Base-by-base conservation (phyloP, 352 stramenopile genomes). In the Phytophthora lateralis region DNA sequence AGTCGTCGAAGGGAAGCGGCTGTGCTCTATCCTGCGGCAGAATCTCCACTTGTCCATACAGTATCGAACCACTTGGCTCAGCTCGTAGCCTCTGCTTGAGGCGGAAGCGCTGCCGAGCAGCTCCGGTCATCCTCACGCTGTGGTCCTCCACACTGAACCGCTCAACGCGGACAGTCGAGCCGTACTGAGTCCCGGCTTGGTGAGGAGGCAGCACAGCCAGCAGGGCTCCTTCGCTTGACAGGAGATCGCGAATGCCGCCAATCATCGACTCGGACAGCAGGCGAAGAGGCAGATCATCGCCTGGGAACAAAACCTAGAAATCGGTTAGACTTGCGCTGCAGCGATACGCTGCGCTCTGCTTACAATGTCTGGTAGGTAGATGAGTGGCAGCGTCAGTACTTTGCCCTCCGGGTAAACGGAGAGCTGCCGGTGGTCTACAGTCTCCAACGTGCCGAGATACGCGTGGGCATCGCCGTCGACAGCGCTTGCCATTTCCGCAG, bases 361-460 rank as follows among this genome's bases (percentile, higher is more conserved):
- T 71, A 96, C 87, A 53, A 91, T 90, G 38, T 93, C 80, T 0
- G 78, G 81, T 17, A 96, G 59, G 34, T 82, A 83, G 37, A 96
- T 75, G 26, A 96, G 72, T 39, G 87, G 83, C 3, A 96, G 57
- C 41, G 63, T 67, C 43, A 91, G 54, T 15, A 90, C 54, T 17
- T 69, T 67, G 12, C 82, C 82, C 27, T 79, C 75, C 7, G 77
- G 64, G 42, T 82, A 81, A 30, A 83, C 66, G 11, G 71, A 77
- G n/a, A 74, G 66, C 10, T 75, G 67, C 9, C 74, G 71, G 51
- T 80, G 73, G 24, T 75, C 61, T 26, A 94, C 77, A 50, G 75
- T 55, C 67, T 93, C 76, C n/a, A 94, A 54, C 5, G 72, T 64
- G 17, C 85, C 87, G 24, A 96, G 66, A 53, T 96, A 96, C 52